Conservation (phyloP, 2,329 filamentous ascomycete species). For the Claviceps sp. region DNA sequence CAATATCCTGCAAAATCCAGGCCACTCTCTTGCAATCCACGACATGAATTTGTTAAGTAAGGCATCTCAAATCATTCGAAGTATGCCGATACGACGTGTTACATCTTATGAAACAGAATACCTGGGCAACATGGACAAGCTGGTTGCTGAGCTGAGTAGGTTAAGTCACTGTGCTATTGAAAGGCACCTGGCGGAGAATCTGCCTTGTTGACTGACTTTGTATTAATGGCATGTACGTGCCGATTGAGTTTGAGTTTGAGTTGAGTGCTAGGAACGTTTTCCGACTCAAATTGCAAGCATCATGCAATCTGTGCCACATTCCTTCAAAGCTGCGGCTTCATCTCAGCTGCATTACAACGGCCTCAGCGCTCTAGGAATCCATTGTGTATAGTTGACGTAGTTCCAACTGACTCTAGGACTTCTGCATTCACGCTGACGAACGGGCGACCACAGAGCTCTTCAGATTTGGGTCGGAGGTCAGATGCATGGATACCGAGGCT, state of each 20-base stretch:
- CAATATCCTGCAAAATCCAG: constrained; percentile 36
- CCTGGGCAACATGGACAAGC: constrained; percentile 26
- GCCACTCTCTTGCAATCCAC: constrained; percentile 24
- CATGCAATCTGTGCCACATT: neutral
- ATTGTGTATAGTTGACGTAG: neutral
- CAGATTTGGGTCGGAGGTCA: too few species aligned
- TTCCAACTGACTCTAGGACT: neutral
- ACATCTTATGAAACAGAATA: constrained; percentile 24
- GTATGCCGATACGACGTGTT: constrained; percentile 17
- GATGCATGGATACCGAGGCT: too few species aligned
- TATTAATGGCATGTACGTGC: neutral
- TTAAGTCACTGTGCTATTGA: constrained; percentile 29
- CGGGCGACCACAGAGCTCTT: too few species aligned
- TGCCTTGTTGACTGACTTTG: neutral
- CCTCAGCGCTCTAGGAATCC: neutral
- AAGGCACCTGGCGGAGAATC: constrained; percentile 17
- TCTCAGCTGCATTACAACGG: neutral
- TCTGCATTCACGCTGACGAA: too few species aligned
- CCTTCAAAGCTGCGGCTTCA: neutral
- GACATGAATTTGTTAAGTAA: constrained; percentile 33
- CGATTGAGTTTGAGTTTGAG: neutral
- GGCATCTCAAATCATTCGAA: constrained; percentile 29
- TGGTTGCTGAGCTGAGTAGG: constrained; percentile 29
- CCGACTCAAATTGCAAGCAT: neutral
- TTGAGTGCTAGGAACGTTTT: neutral